phyloP scores from a whole-genome alignment of 2,329 filamentous ascomycete species.

The Pestalotiopsis sp. region DNA sequence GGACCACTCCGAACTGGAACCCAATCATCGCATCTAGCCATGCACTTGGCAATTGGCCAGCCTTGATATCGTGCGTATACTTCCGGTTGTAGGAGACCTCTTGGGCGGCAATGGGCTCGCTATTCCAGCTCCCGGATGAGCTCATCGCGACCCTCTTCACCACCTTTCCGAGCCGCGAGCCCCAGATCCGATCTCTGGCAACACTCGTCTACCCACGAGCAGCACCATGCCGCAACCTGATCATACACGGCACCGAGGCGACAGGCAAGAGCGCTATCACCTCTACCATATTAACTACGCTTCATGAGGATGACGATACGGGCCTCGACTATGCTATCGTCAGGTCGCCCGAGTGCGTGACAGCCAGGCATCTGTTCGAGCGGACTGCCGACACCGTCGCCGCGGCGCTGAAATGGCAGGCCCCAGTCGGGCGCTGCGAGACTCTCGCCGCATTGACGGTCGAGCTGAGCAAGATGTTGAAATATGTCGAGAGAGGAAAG shows the following conservation, averaged over 20 bases:
- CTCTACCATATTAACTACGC: constrained; percentile 56
- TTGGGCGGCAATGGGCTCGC: constrained; percentile 30
- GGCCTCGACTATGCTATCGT: constrained; percentile 61
- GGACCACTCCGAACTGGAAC: not conserved
- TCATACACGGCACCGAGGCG: constrained; percentile 81
- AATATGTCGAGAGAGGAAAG: constrained; percentile 32
- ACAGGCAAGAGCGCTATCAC: constrained; percentile 82
- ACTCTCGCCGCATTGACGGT: constrained; percentile 75
- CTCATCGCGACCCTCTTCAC: constrained; percentile 44
- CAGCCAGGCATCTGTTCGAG: constrained; percentile 75
- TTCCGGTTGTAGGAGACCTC: not conserved
- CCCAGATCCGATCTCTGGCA: constrained; percentile 58
- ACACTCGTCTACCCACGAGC: constrained; percentile 61
- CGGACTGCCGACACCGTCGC: constrained; percentile 62
- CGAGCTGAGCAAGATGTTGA: constrained; percentile 66
- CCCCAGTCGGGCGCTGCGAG: constrained; percentile 68
- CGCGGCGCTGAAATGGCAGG: constrained; percentile 48
- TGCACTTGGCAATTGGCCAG: not conserved
- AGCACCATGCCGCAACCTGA: constrained; percentile 72
- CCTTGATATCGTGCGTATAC: not conserved
- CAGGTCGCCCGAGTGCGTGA: constrained; percentile 75
- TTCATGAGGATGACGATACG: constrained; percentile 45
- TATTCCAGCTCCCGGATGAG: constrained; percentile 56
- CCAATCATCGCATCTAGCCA: not conserved
- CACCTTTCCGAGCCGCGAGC: constrained; percentile 56